Evolutionary conservation across 495 filamentous ascomycete species (phyloP).

Genomic region (Lophium mytilinum): DNA sequence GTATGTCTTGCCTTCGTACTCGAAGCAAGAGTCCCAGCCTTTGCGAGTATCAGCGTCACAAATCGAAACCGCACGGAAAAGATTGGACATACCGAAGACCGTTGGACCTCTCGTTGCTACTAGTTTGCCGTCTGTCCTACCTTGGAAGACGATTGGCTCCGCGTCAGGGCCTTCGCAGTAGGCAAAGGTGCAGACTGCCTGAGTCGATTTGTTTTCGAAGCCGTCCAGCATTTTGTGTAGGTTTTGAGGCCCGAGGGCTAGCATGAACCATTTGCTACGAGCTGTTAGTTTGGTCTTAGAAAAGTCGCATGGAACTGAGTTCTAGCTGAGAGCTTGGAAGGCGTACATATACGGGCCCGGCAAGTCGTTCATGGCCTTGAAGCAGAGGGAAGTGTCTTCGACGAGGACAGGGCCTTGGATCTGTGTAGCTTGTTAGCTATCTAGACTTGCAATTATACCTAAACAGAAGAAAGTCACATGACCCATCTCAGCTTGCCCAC

Average conservation of each 20-base stretch:
- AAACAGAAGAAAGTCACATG: not conserved
- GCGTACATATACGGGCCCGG: slow-evolving; percentile 95
- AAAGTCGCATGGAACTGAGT: not conserved
- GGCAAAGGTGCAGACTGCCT: slow-evolving; percentile 94
- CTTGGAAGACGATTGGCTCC: slow-evolving; percentile 86
- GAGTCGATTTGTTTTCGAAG: slow-evolving; percentile 80
- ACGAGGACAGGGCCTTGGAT: slow-evolving; percentile 81
- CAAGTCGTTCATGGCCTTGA: slow-evolving; percentile 76
- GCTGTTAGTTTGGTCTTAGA: not conserved
- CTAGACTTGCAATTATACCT: no score
- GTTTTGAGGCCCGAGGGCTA: slow-evolving; percentile 68
- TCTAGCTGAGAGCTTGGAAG: not conserved
- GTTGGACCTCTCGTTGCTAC: slow-evolving; percentile 66
- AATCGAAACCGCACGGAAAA: not conserved
- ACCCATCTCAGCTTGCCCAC: not conserved
- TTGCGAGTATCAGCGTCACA: slow-evolving; percentile 6
- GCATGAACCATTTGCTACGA: slow-evolving; percentile 83
- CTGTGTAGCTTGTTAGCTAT: slow-evolving; percentile 35
- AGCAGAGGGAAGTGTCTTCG: slow-evolving; percentile 92
- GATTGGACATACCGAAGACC: slow-evolving; percentile 63
- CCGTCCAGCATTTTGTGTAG: slow-evolving; percentile 86
- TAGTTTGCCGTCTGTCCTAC: slow-evolving; percentile 65
- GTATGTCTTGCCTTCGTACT: slow-evolving; percentile 89
- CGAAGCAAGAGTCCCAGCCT: slow-evolving; percentile 95
- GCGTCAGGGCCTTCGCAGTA: slow-evolving; percentile 79